Base-by-base conservation (phyloP, 345 rosid genomes). In the Conringia planisiliqua region DNA sequence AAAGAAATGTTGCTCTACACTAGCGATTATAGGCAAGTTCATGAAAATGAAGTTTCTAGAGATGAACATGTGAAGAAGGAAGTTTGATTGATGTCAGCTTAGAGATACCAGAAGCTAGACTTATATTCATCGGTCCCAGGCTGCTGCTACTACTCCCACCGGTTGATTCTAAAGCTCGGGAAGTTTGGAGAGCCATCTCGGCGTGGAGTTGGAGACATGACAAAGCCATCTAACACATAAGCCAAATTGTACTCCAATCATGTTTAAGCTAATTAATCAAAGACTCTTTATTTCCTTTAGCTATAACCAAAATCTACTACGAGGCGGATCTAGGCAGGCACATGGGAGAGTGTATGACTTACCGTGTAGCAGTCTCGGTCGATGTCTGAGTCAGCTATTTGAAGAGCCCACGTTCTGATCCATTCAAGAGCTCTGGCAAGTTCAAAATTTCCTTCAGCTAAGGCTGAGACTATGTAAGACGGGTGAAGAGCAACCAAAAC, bases 141-240 rank as follows among this genome's bases (percentile, higher is more conserved):
- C 77, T 42, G 47, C 74, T 43, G 59, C 55, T 47, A 47, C 67
- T 71, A 38, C 71, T 71, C 14, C 48, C 48, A n/a, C 57, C 58
- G 0, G 68, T 20, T 1, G 86, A 69, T 79, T 91, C 96, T 35
- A 94, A 54, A 11, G 91, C 90, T 74, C 98, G 88, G 24, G 97
- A 91, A 79, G 95, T 90, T 86, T 86, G 91, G 38, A 90, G 90
- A 59, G 95, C 98, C 94, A 94, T 86, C 85, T 91, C 93, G 1
- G 96, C 84, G 39, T 94, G 97, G 58, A 88, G 85, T 68, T 84
- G 96, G 76, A 94, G 96, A 79, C 98, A 91, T 32, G 91, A 61
- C 87, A 94, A 82, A 51, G 97, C 97, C 96, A 94, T 83, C 98
- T 94, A 27, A 44, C 27, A 64, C 17, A 50, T 47, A 3, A 10